phyloP scores from a whole-genome alignment of 2,329 filamentous ascomycete species.

The Zasmidium angulare region DNA sequence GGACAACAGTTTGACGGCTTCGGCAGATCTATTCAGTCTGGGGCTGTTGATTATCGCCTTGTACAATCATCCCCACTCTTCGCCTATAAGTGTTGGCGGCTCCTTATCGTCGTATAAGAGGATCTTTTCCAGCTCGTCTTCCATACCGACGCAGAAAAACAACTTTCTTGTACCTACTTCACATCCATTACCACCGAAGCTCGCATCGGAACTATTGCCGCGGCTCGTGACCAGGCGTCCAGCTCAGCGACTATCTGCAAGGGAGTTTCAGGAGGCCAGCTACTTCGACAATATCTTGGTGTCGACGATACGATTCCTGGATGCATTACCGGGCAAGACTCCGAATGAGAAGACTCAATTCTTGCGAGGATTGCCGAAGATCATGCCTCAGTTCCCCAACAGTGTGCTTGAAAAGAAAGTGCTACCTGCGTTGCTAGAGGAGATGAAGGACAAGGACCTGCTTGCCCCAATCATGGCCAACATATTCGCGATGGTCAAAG shows the following conservation, averaged over 20 bases:
- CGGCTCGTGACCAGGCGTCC: conserved; percentile 83
- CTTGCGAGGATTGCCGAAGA: conserved; percentile 80
- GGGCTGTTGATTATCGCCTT: conserved; percentile 84
- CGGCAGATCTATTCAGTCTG: conserved; percentile 91
- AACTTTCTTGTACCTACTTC: conserved; percentile 72
- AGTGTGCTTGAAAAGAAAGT: conserved; percentile 95
- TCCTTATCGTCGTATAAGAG: conserved; percentile 84
- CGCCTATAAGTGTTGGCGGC: conserved; percentile 78
- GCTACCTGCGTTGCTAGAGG: conserved; percentile 82
- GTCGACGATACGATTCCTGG: conserved; percentile 92
- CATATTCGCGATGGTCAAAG: conserved; percentile 82
- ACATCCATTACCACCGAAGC: conserved; percentile 74
- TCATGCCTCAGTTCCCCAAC: conserved; percentile 87
- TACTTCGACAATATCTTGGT: conserved; percentile 98
- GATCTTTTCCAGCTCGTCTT: conserved; percentile 74
- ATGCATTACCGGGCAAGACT: conserved; percentile 87
- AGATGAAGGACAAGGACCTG: conserved; percentile 88
- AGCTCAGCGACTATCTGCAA: conserved; percentile 81
- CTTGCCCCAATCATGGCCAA: conserved; percentile 85
- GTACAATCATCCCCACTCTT: conserved; percentile 91
- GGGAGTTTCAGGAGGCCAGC: conserved; percentile 89
- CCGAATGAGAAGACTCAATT: conserved; percentile 88
- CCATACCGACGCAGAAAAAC: conserved; percentile 75
- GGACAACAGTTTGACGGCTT: conserved; percentile 79
- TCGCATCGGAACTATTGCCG: conserved; percentile 74